Percentiles rank a stretch among this genome's conserved stretches.
Evolutionary conservation across 2,329 filamentous ascomycete species (phyloP).

Genomic region (Fusarium liriodendri): DNA sequence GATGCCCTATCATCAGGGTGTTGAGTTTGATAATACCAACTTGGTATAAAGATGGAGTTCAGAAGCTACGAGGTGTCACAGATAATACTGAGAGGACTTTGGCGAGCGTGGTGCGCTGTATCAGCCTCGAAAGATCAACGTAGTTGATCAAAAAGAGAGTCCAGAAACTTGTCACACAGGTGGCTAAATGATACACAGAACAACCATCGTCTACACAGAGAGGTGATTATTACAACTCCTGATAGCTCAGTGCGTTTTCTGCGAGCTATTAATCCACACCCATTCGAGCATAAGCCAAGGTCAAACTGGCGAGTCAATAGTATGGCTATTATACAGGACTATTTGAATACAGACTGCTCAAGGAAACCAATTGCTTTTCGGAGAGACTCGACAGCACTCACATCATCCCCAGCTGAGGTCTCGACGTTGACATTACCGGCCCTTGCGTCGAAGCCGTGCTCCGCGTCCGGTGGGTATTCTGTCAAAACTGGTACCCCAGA

Average conservation of each 20-base stretch:
- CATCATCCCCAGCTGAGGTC: neutral
- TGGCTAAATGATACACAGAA: no score
- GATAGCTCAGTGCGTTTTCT: no score
- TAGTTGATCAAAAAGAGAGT: no score
- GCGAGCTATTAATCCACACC: no score
- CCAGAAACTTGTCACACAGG: no score
- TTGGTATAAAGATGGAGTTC: neutral
- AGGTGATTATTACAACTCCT: no score
- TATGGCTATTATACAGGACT: neutral
- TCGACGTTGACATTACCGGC: conserved; percentile 27
- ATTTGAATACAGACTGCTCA: neutral
- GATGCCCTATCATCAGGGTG: neutral
- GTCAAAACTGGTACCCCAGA: conserved; percentile 5
- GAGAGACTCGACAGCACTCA: conserved; percentile 7
- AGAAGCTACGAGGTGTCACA: neutral
- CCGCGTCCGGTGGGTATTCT: conserved; percentile 31
- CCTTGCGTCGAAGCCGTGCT: conserved; percentile 34
- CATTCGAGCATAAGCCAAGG: no score
- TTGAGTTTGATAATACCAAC: neutral
- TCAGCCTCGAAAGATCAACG: no score
- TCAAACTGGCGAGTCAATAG: no score
- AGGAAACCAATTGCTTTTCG: conserved; percentile 30
- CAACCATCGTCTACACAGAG: no score
- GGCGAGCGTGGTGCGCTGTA: no score
- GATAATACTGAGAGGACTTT: no score